These are phyloP conservation scores for Mycena belliarum DNA, from an alignment of 768 basidiomycete species.

Conservation along the genomic window DNA sequence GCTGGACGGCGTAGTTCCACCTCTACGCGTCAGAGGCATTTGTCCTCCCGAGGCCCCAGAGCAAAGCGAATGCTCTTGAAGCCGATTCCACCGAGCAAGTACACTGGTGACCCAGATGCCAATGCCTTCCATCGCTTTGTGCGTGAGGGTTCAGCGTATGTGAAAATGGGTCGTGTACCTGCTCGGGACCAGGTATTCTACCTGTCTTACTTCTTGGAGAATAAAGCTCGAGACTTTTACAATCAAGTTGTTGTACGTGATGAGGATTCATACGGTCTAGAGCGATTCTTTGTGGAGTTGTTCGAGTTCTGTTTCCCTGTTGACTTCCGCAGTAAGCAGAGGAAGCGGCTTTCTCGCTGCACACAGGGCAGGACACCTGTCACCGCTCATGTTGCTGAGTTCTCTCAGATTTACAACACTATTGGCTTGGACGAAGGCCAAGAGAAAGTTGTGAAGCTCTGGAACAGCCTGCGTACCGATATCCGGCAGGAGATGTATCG, in stretches of 20 bases:
- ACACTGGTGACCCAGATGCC: background rate
- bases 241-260: conserved; percentile 21
- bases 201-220: conserved; percentile 29
- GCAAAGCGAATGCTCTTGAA: background rate
- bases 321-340: conserved; percentile 19
- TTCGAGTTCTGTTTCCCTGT: conserved; percentile 40
- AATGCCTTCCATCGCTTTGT: background rate
- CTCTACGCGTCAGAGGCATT: background rate
- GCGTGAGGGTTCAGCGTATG: background rate
- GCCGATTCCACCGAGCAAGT: conserved; percentile 1
- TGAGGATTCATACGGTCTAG: conserved; percentile 24
- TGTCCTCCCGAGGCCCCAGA: background rate
- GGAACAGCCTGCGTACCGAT: conserved; percentile 20
- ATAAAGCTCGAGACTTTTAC: conserved; percentile 32
- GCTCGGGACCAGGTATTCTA: conserved; percentile 20
- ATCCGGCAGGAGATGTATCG: conserved; percentile 18
- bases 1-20: too few species aligned
- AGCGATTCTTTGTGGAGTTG: conserved; percentile 33
- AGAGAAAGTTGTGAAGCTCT: conserved; percentile 27
- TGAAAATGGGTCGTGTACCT: conserved; percentile 14
- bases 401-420: conserved; percentile 22
- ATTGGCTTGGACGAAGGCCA: conserved; percentile 21
- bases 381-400: conserved; percentile 25
- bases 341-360: background rate
- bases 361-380: conserved; percentile 14